Percentiles rank a stretch among this genome's conserved stretches.
Conservation (phyloP, 2,329 filamentous ascomycete genomes). For the Penicillium freii region DNA sequence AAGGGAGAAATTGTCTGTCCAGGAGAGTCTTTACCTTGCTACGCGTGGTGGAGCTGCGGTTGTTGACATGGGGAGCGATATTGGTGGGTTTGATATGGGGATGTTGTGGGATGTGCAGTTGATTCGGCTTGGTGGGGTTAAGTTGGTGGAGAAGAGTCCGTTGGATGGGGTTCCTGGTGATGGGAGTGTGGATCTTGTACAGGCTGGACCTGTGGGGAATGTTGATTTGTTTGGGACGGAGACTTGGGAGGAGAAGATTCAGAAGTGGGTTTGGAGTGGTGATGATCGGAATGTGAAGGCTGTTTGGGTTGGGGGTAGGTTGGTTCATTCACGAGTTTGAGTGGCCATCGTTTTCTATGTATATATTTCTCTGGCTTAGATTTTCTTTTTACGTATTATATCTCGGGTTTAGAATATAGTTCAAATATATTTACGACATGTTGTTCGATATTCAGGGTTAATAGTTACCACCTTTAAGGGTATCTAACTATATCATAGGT, state of each 20-base stretch:
- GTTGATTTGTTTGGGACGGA: constrained; percentile 93
- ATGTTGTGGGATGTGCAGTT: constrained; percentile 92
- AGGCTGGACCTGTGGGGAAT: constrained; percentile 54
- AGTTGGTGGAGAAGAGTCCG: constrained; percentile 21
- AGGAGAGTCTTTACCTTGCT: constrained; percentile 81
- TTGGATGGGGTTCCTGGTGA: neutral
- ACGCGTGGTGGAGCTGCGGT: constrained; percentile 85
- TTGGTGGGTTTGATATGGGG: constrained; percentile 81
- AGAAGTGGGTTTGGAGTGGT: constrained; percentile 93
- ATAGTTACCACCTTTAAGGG: no score
- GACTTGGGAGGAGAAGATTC: constrained; percentile 77
- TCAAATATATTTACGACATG: neutral
- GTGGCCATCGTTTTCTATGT: neutral
- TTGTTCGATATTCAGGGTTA: neutral
- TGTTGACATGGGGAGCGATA: constrained; percentile 66
- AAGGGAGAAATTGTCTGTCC: constrained; percentile 69
- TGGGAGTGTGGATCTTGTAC: constrained; percentile 25
- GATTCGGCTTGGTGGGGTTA: constrained; percentile 59
- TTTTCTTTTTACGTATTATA: neutral
- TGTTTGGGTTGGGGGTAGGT: constrained; percentile 83
- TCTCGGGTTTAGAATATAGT: neutral
- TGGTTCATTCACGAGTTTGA: constrained; percentile 63
- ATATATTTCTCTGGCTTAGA: neutral
- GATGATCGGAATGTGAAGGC: constrained; percentile 86
- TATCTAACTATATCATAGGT: neutral